Percentiles rank a stretch among this genome's conserved stretches.
These are phyloP conservation scores for Trichophaea hybrida DNA, from an alignment of 2,329 filamentous ascomycete species.

Conservation along the genomic window DNA sequence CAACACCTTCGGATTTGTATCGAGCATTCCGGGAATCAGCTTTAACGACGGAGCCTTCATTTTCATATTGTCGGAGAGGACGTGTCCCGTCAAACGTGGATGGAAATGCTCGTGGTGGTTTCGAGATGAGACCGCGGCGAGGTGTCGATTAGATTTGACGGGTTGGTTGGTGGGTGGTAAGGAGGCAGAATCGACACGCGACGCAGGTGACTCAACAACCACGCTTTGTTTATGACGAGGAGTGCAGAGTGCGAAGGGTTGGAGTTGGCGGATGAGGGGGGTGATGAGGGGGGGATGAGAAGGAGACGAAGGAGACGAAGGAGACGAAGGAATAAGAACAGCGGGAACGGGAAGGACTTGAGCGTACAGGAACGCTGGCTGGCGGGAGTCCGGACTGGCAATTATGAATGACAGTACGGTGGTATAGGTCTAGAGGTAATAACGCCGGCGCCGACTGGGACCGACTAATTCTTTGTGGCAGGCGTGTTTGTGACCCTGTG, in stretches of 20 bases:
- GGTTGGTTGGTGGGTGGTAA: neutral
- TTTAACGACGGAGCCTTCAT: conserved; percentile 16
- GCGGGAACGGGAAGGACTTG: neutral
- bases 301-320: neutral
- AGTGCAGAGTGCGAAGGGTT: neutral
- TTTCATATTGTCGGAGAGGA: neutral
- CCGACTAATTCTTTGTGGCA: no score
- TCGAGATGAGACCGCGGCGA: neutral
- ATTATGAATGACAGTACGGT: no score
- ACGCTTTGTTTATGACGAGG: neutral
- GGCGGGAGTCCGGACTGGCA: no score
- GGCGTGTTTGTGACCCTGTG: neutral
- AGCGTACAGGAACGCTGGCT: no score
- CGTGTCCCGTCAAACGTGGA: neutral
- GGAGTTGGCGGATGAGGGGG: neutral
- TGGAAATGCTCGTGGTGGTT: neutral
- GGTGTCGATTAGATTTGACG: neutral
- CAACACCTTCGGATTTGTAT: conserved; percentile 17
- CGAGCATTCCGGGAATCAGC: conserved; percentile 20
- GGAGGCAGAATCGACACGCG: neutral
- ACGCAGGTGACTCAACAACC: neutral
- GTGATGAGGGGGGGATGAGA: neutral
- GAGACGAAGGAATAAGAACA: neutral
- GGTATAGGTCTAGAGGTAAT: no score
- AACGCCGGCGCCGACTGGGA: no score